A percentile compares a stretch with the other conserved stretches of the same genome.
These are phyloP conservation scores for Linnemannia exigua DNA, from an alignment of 192 early-diverging fungal genomes.

Conservation along the genomic window DNA sequence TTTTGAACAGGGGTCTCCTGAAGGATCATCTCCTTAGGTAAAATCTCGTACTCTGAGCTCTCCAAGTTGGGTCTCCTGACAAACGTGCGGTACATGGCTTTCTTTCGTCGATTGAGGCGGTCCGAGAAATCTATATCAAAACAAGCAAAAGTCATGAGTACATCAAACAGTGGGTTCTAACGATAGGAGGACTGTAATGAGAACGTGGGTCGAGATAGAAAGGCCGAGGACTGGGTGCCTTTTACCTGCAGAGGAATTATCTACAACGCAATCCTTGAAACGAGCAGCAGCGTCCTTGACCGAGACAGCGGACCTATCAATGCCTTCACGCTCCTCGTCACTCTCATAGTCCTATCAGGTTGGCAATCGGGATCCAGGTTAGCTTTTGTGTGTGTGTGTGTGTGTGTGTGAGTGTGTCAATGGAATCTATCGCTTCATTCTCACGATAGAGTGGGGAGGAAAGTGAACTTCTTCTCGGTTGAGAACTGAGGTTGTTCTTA, in stretches of 20 bases:
- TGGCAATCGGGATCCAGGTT: neutral
- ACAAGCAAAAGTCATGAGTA: neutral
- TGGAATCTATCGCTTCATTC: neutral
- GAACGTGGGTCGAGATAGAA: neutral
- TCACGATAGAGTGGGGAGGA: neutral
- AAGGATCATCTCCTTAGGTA: constrained; percentile 64
- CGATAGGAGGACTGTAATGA: neutral
- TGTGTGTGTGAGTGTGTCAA: no score
- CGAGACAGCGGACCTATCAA: constrained; percentile 67
- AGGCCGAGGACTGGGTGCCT: neutral
- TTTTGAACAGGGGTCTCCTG: constrained; percentile 83
- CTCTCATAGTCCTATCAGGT: constrained; percentile 43
- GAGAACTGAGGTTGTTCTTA: neutral
- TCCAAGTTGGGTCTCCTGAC: constrained; percentile 64
- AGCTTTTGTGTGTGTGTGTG: neutral
- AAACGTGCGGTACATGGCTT: constrained; percentile 71
- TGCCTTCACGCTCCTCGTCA: constrained; percentile 73
- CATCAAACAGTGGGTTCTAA: neutral
- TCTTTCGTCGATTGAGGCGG: constrained; percentile 66
- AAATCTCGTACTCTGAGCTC: constrained; percentile 67
- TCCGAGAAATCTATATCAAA: constrained; percentile 67
- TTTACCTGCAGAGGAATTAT: constrained; percentile 67
- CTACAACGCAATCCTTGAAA: constrained; percentile 69
- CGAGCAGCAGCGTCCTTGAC: constrained; percentile 67
- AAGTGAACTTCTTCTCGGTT: neutral